Evolutionary conservation across 176 grass and related monocot species (phyloP).

Genomic region (Oryza brachyantha): DNA sequence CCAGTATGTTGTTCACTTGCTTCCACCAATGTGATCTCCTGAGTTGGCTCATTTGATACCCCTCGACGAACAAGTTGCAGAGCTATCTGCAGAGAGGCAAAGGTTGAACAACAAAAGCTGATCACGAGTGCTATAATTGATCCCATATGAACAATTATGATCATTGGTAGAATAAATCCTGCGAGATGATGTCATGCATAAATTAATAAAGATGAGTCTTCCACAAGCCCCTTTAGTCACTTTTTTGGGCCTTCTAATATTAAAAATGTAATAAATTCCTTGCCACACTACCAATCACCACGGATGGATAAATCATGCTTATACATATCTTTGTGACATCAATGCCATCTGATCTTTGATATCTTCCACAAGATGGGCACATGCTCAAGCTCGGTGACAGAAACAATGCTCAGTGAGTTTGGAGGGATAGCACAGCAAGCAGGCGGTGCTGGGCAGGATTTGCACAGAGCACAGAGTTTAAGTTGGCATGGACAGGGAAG

Average conservation of each 20-base stretch:
- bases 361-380: neutral
- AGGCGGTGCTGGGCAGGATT: neutral
- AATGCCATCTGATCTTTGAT: neutral
- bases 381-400: neutral
- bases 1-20: constrained; percentile 9
- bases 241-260: neutral
- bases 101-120: constrained; percentile 5
- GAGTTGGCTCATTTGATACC: constrained; percentile 33
- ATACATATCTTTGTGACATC: neutral
- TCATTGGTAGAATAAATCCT: neutral
- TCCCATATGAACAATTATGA: neutral
- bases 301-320: neutral
- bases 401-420: neutral
- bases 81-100: constrained; percentile 42
- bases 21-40: constrained; percentile 33
- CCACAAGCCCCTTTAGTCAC: neutral
- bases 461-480: neutral
- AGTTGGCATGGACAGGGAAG: neutral
- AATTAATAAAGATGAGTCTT: neutral
- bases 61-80: constrained; percentile 55
- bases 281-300: neutral
- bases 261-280: neutral
- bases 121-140: neutral
- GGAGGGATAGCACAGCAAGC: neutral
- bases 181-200: neutral